Evolutionary conservation across 345 rosid species (phyloP).

Genomic region (Citrus sinensis): DVS_A1.0 CM039169.1:16001501-16002000

Average conservation of each 20-base stretch:
- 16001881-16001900: slow-evolving; percentile 50
- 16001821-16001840: slow-evolving; percentile 56
- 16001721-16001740: slow-evolving; percentile 58
- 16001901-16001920: slow-evolving; percentile 59
- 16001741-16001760: slow-evolving; percentile 67
- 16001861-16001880: slow-evolving; percentile 60
- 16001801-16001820: slow-evolving; percentile 46
- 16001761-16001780: slow-evolving; percentile 58
- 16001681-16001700: slow-evolving; percentile 66
- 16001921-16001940: slow-evolving; percentile 55
- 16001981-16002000: slow-evolving; percentile 35
- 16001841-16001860: slow-evolving; percentile 36
- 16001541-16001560: slow-evolving; percentile 27
- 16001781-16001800: slow-evolving; percentile 55
- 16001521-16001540: slow-evolving; percentile 49
- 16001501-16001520: slow-evolving; percentile 56
- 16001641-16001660: slow-evolving; percentile 67
- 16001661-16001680: slow-evolving; percentile 60
- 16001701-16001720: slow-evolving; percentile 65
- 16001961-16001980: slow-evolving; percentile 49
- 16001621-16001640: slow-evolving; percentile 35
- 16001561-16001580: slow-evolving; percentile 37
- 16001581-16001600: slow-evolving; percentile 32
- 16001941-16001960: slow-evolving; percentile 38
- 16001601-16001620: slow-evolving; percentile 50